Evolutionary conservation across 768 basidiomycete genomes (phyloP).

Genomic region (Melanogaster broomeanus): DNA sequence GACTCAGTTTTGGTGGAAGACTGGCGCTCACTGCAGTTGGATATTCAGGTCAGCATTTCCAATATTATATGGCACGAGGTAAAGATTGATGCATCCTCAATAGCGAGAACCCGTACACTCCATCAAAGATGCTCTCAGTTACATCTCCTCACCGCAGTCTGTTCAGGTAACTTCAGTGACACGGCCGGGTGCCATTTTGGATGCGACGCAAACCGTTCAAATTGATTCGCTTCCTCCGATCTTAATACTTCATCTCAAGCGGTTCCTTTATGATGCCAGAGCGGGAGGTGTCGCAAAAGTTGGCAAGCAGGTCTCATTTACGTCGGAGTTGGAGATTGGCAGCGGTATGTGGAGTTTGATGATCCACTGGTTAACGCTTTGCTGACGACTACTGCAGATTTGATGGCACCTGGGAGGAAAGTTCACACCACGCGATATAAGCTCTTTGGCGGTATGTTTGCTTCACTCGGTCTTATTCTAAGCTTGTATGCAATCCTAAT

Average conservation of each 20-base stretch:
- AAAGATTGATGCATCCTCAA: not conserved
- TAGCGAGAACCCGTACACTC: slow-evolving; percentile 74
- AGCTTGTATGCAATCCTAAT: not conserved
- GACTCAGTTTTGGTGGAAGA: slow-evolving; percentile 91
- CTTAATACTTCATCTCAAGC: slow-evolving; percentile 85
- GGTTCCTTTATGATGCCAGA: slow-evolving; percentile 83
- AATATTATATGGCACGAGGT: not conserved
- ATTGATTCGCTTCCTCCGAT: slow-evolving; percentile 85
- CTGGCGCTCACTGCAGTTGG: slow-evolving; percentile 85
- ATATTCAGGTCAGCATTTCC: slow-evolving; percentile 68
- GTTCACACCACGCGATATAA: slow-evolving; percentile 63
- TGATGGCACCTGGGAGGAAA: slow-evolving; percentile 56
- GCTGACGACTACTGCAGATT: slow-evolving; percentile 40
- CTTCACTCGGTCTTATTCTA: not conserved
- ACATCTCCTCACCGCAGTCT: slow-evolving; percentile 76
- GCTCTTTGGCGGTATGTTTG: slow-evolving; percentile 76
- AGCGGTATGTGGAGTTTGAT: slow-evolving; percentile 45
- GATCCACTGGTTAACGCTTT: not conserved
- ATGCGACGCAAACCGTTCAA: slow-evolving; percentile 71
- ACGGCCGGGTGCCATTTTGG: slow-evolving; percentile 57
- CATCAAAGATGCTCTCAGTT: slow-evolving; percentile 79
- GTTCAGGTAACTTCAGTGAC: slow-evolving; percentile 70
- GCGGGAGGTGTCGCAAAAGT: slow-evolving; percentile 84
- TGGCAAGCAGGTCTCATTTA: slow-evolving; percentile 78
- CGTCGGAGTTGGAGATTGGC: slow-evolving; percentile 75